Evolutionary conservation across 2,329 filamentous ascomycete genomes (phyloP), one percentile per base, ranked within the genome.

Genomic region (Penicillium sp.): DNA sequence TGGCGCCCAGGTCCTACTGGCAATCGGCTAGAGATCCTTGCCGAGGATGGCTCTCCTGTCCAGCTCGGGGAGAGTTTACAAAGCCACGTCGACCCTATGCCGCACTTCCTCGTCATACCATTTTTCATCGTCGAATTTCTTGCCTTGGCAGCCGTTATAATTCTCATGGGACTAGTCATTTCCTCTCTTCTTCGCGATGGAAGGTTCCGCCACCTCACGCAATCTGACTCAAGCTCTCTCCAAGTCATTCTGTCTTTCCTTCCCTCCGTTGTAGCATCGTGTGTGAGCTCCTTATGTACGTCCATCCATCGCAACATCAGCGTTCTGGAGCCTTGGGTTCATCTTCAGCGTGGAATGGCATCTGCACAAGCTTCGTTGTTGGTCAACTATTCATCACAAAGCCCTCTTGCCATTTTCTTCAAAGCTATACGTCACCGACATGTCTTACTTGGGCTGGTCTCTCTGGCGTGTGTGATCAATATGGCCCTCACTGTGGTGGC

Each of bases 121-220:
- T 55, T 64, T 23, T 64, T 64, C 19, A 52, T 64, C 8, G 25
- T 63, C 11, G 61, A 64, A 33, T 64, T 63, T n/a, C 45, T 62
- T 11, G 48, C 59, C 1, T 36, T 64, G 15, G 54, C 55, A 4
- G 60, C 51, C 0, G 54, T 63, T 4, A 64, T 63, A 4, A 55
- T 60, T 19, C 39, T 54, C 10, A 63, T 64, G 53, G 50, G 50
- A 4, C 40, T 64, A 16, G 53, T 59, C 4, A 44, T 60, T 14
- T 51, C 54, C 1, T 61, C 58, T 4, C 46, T 64, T 11, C 48
- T 49, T 7, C 50, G 51, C 19, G 51, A 63, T 36, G 61, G 61
- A 15, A 48, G 44, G 16, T 59, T 64, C 19, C 46, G 54, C n/a
- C 54, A 64, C 31, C 33, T 64, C 11, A 59, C 46, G 4, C 61